phyloP scores from a whole-genome alignment of 2,329 filamentous ascomycete genomes.

The Neonectria coccinea region DNA sequence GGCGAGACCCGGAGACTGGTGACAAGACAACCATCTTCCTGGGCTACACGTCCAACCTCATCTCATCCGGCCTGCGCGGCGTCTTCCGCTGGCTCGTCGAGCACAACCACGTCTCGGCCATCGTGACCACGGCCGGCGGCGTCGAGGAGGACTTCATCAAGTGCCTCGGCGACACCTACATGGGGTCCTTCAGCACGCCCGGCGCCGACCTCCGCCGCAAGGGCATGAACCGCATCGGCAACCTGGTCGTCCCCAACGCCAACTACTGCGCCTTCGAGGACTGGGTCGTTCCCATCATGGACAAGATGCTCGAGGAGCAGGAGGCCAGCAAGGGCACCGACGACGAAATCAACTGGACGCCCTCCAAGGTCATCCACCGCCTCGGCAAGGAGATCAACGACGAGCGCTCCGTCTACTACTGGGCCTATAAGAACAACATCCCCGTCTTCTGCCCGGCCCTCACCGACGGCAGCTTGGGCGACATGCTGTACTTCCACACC shows the following conservation, averaged over 20 bases:
- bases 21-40: slow-evolving; percentile 93
- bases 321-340: slow-evolving; percentile 79
- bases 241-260: slow-evolving; percentile 93
- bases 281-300: slow-evolving; percentile 96
- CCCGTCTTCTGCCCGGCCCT: slow-evolving; percentile 97
- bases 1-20: slow-evolving; percentile 82
- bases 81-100: slow-evolving; percentile 93
- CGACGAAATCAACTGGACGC: slow-evolving; percentile 87
- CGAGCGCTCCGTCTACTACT: slow-evolving; percentile 92
- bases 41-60: slow-evolving; percentile 97
- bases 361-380: slow-evolving; percentile 89
- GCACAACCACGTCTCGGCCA: slow-evolving; percentile 90
- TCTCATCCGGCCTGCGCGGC: slow-evolving; percentile 93
- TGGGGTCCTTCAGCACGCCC: slow-evolving; percentile 83
- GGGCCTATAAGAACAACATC: slow-evolving; percentile 97
- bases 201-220: slow-evolving; percentile 84
- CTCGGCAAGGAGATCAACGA: slow-evolving; percentile 95
- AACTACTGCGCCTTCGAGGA: slow-evolving; percentile 98
- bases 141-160: slow-evolving; percentile 99
- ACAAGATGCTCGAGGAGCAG: slow-evolving; percentile 93
- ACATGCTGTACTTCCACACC: slow-evolving; percentile 99
- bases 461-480: slow-evolving; percentile 93
- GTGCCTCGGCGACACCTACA: slow-evolving; percentile 93
- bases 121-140: slow-evolving; percentile 95
- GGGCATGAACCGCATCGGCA: slow-evolving; percentile 95